phyloP scores from a whole-genome alignment of 495 filamentous ascomycete species.

The Filosporella fistucella region DNA sequence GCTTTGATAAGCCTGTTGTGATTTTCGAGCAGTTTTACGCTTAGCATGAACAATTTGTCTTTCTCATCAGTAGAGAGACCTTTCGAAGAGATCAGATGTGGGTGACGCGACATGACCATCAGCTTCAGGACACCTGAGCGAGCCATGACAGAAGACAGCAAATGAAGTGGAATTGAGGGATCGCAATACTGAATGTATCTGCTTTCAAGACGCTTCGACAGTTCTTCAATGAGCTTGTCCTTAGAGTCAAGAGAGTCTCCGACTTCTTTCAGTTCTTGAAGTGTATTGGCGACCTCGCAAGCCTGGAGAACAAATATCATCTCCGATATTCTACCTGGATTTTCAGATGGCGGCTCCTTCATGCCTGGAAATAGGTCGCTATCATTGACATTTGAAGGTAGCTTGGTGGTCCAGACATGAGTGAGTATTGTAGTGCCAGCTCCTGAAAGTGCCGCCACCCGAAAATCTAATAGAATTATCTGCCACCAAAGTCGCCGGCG shows the following conservation, averaged over 20 bases:
- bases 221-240: constrained; percentile 37
- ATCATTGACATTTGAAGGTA: constrained; percentile 37
- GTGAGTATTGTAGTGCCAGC: constrained; percentile 78
- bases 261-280: constrained; percentile 28
- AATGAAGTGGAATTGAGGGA: constrained; percentile 52
- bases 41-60: constrained; percentile 42
- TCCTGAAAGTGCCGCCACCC: constrained; percentile 54
- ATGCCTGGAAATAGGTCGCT: not conserved
- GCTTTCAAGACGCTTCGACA: constrained; percentile 34
- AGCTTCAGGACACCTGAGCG: constrained; percentile 35
- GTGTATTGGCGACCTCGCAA: constrained; percentile 40
- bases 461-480: constrained; percentile 48
- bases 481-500: constrained; percentile 61
- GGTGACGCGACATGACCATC: constrained; percentile 31
- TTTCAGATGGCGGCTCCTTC: constrained; percentile 23
- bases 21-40: constrained; percentile 36
- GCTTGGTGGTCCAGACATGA: constrained; percentile 48
- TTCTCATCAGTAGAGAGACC: constrained; percentile 19
- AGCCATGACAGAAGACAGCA: constrained; percentile 43
- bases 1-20: constrained; percentile 37
- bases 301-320: constrained; percentile 55
- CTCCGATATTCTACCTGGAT: constrained; percentile 46
- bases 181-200: constrained; percentile 56
- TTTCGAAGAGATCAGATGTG: constrained; percentile 32
- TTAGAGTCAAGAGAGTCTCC: constrained; percentile 37